Evolutionary conservation across 2,329 filamentous ascomycete species (phyloP), one percentile per base, ranked within the genome.

Genomic region (Aotearoamyces nothofagi): DNA sequence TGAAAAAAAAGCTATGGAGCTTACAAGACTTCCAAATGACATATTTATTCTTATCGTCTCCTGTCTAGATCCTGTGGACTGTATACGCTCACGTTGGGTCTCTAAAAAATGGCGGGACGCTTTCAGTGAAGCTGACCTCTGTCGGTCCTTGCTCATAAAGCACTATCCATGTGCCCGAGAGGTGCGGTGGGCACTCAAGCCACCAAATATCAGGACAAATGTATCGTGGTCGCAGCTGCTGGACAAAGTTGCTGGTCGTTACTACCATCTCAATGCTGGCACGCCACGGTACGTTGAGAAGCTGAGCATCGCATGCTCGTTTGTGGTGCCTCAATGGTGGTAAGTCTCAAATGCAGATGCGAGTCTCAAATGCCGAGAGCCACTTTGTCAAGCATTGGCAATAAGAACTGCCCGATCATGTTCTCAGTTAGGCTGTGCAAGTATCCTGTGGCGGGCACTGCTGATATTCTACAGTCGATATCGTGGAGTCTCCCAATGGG

Each of bases 111-210:
- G 66, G 56, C 45, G 56, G 19, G 42, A 46, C 9, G 59, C 61
- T 6, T 70, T 76, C 38, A 55, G 57, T 24, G 56, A 61, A 30
- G 49, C 55, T 9, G 50, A 54, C 22, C 51, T 63, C 32, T 60
- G 60, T 28, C 50, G 57, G 31, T 53, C 54, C 19, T 52, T 70
- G 11, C 47, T 74, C 32, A 55, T 57, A 23, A 49, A 48, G 39
- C 57, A 62, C 32, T 75, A 69, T 34, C 62, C 69, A 4, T 53
- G 56, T 15, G 61, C 60, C 16, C 54, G 56, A 22, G 70, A 77
- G 46, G 49, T 63, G 22, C 57, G 64, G n/a, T 38, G 49, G 20
- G 7, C 5, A 11, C 13, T 15, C 8, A 8, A 22, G 19, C 19
- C 19, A 8, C 19, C 19, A 8, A 37, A 12, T 17, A n/a, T n/a